These are phyloP conservation scores for Fomitopsis palustris DNA, from an alignment of 1,284 basidiomycete species.

Conservation along the genomic window DNA sequence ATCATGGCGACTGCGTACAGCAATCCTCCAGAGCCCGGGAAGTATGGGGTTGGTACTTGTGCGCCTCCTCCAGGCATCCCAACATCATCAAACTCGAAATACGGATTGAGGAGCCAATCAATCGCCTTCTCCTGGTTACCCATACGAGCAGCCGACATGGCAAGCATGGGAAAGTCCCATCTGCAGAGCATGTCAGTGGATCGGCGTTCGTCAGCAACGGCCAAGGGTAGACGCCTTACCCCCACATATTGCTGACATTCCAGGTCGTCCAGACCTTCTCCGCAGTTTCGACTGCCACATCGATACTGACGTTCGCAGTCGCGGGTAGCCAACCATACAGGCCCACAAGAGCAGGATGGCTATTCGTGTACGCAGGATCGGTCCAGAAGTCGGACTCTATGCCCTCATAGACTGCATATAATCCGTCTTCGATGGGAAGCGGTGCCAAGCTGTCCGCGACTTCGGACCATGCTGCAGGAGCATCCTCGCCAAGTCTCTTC, in stretches of 20 bases:
- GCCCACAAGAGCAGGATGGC: conserved; percentile 56
- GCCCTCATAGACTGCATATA: conserved; percentile 56
- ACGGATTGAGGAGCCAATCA: conserved; percentile 51
- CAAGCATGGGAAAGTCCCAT: conserved; percentile 63
- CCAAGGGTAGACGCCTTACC: conserved; percentile 32
- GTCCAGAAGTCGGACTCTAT: conserved; percentile 51
- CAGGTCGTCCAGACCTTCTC: conserved; percentile 52
- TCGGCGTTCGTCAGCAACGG: background rate
- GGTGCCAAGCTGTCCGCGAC: conserved; percentile 46
- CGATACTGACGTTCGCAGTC: conserved; percentile 43
- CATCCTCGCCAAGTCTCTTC: conserved; percentile 35
- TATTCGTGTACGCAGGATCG: conserved; percentile 46
- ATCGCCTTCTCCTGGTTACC: conserved; percentile 46
- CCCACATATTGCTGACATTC: conserved; percentile 56
- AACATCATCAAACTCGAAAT: conserved; percentile 55
- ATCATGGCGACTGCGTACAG: conserved; percentile 55
- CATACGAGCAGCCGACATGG: conserved; percentile 57
- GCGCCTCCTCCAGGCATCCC: conserved; percentile 60
- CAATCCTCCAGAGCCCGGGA: conserved; percentile 52
- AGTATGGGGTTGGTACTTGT: conserved; percentile 58
- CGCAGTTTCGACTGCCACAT: conserved; percentile 44
- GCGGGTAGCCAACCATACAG: conserved; percentile 56
- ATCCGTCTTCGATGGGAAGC: conserved; percentile 45
- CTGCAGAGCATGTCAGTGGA: conserved; percentile 23
- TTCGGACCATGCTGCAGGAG: conserved; percentile 39